These are phyloP conservation scores for Smallanthus sonchifolius DNA, from an alignment of 129 eudicot species.

Conservation along the genomic window DNA sequence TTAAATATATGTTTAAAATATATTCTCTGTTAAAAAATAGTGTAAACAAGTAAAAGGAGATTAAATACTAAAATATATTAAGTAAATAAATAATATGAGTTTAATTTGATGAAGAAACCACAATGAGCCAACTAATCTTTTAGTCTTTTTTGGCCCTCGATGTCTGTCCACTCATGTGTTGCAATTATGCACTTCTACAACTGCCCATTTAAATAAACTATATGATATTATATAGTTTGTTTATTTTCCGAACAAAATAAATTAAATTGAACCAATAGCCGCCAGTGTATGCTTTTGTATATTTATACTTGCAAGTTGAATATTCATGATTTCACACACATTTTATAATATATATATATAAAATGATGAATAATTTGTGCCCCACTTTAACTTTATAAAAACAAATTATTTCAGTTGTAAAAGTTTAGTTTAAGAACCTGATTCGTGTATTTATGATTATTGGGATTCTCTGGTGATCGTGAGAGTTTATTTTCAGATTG, in stretches of 20 bases:
- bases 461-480: no score
- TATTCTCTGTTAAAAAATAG: not conserved
- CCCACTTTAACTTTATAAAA: not conserved
- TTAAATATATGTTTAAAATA: no score
- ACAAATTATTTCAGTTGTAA: not conserved
- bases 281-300: constrained; percentile 18
- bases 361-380: not conserved
- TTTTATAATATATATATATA: not conserved
- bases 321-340: constrained; percentile 15
- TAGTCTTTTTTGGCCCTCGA: not conserved
- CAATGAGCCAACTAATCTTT: not conserved
- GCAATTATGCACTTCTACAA: constrained; percentile 7
- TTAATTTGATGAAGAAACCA: not conserved
- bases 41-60: not conserved
- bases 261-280: not conserved
- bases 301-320: constrained; percentile 1
- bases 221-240: not conserved
- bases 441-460: no score
- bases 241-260: not conserved
- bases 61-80: not conserved
- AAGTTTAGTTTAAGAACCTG: not conserved
- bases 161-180: constrained; percentile 15
- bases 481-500: no score
- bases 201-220: not conserved
- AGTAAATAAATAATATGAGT: not conserved